Conservation (phyloP, 192 early-diverging fungal species). For the Spizellomyces sp. region DNA sequence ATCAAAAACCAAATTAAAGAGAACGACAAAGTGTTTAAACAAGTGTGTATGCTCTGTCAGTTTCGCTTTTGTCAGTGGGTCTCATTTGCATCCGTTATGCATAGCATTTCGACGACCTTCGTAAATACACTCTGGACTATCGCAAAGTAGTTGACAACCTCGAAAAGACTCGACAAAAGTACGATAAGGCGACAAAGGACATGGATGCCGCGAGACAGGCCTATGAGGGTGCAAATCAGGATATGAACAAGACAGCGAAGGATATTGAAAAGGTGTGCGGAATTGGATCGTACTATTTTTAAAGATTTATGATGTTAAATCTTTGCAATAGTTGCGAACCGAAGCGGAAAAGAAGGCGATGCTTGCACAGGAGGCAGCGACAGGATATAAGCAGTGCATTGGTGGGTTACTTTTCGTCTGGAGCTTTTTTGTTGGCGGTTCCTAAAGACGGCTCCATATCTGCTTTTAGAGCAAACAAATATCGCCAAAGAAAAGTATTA, state of each 20-base stretch:
- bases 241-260: slow-evolving; percentile 42
- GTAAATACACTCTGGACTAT: slow-evolving; percentile 34
- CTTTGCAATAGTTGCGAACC: slow-evolving; percentile 17
- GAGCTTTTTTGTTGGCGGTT: neutral
- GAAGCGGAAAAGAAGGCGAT: slow-evolving; percentile 49
- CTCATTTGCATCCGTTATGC: neutral
- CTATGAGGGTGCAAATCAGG: slow-evolving; percentile 34
- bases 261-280: slow-evolving; percentile 31
- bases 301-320: slow-evolving; percentile 10
- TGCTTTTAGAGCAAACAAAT: slow-evolving; percentile 43
- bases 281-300: neutral
- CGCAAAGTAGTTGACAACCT: slow-evolving; percentile 30
- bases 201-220: slow-evolving; percentile 37
- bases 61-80: neutral
- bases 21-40: slow-evolving; percentile 38
- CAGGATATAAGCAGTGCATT: slow-evolving; percentile 40
- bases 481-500: slow-evolving; percentile 38
- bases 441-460: too few relatives aligned
- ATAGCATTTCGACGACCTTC: slow-evolving; percentile 46
- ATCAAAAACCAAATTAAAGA: slow-evolving; percentile 43
- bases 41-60: slow-evolving; percentile 20
- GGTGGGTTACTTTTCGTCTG: slow-evolving; percentile 7
- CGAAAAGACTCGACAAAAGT: slow-evolving; percentile 43
- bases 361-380: slow-evolving; percentile 35
- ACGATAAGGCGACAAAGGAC: slow-evolving; percentile 42